These are phyloP conservation scores for Peronospora destructor DNA, from an alignment of 352 stramenopile genomes.

Conservation along the genomic window DNA sequence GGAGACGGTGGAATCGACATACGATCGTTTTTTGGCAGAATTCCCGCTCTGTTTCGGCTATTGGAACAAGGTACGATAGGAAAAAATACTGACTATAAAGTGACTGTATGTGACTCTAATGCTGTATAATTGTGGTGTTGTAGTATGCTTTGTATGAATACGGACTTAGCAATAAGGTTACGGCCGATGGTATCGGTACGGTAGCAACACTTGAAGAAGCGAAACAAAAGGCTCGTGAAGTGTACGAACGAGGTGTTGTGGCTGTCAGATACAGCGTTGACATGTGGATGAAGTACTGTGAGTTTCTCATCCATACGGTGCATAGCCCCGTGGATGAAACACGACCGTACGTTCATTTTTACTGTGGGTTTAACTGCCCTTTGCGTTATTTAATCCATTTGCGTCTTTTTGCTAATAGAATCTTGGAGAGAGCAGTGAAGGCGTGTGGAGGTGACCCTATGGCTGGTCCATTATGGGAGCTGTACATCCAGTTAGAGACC, in stretches of 20 bases:
- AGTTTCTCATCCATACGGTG: conserved; percentile 63
- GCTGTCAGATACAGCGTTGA: conserved; percentile 65
- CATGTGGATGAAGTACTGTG: conserved; percentile 83
- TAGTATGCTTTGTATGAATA: conserved; percentile 74
- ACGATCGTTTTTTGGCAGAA: conserved; percentile 60
- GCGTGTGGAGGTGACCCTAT: conserved; percentile 58
- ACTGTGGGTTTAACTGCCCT: not conserved
- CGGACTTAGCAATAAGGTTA: conserved; percentile 30
- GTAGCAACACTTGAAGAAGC: conserved; percentile 40
- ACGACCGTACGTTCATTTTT: conserved; percentile 34
- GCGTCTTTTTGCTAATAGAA: conserved; percentile 16
- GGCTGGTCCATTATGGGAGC: conserved; percentile 66
- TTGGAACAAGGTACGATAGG: conserved; percentile 67
- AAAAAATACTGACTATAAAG: not conserved
- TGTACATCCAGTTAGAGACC: conserved; percentile 75
- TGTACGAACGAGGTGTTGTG: conserved; percentile 66
- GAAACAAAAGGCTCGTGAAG: conserved; percentile 35
- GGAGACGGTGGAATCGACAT: conserved; percentile 61
- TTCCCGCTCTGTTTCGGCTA: conserved; percentile 83
- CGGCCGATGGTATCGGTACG: conserved; percentile 31
- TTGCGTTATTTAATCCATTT: not conserved
- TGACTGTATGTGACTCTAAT: not conserved
- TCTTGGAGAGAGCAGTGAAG: conserved; percentile 46
- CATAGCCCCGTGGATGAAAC: conserved; percentile 57
- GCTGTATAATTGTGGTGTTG: not conserved